Base-by-base conservation (phyloP, 2,329 filamentous ascomycete genomes). In the Colletotrichum tanaceti region DNA sequence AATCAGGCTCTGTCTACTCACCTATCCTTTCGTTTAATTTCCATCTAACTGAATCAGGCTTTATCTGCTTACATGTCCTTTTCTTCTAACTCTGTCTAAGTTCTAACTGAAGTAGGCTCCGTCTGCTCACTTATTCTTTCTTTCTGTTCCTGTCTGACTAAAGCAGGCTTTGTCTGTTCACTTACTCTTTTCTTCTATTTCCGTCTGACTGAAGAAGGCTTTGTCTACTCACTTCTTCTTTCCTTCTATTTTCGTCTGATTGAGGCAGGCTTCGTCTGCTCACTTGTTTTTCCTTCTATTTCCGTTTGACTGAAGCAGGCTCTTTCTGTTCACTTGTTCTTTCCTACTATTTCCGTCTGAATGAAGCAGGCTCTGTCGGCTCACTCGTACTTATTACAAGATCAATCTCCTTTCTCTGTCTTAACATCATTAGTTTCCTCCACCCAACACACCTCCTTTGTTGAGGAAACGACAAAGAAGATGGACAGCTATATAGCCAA, bases 221-320 rank as follows among this genome's bases (percentile, higher is more conserved):
- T 13, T 9, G 22, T 3, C 20, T 32, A 2, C 9, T 5, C 4
- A 49, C 16, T 14, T 16, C 2, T 6, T 6, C 13, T 2, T 3
- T 14, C 46, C 7, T 24, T 5, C 46, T 0, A 0, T 20, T 3
- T 24, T 7, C 11, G 22, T 2, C 16, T 14, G 2, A 7, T 11
- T 20, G 9, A 24, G 14, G 46, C 9, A 49, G 11, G 22, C 5
- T 22, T 20, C 9, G 20, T 16, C 5, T 49, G 5, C 24, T 49
- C 22, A 24, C 13, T 22, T 49, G 3, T 7, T 4, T 4, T 5
- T 3, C 1, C 13, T 24, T 16, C 16, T 3, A 1, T 13, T 14
- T 22, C 7, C 2, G 3, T 16, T 13, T 16, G 3, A 3, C 3
- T 3, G 1, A 6, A 13, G 13, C 2, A 6, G 7, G 46, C 2